Percentiles rank a stretch among this genome's conserved stretches.
Evolutionary conservation across 768 basidiomycete species (phyloP).

Genomic region (Pilatotrama ljubarskyi): DNA sequence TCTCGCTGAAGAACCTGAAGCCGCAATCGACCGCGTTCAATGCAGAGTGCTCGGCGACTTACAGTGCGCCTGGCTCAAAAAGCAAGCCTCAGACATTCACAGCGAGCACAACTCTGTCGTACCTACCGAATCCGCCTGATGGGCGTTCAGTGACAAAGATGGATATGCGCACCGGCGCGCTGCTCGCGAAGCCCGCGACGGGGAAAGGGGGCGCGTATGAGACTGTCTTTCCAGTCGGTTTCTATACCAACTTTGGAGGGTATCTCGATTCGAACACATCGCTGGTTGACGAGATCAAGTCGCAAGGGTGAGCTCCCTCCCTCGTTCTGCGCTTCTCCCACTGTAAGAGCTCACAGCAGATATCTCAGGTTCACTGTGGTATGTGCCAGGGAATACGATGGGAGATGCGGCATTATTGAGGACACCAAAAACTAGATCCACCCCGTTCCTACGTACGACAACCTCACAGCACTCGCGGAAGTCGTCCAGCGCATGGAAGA

Average conservation of each 20-base stretch:
- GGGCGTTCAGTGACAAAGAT: slow-evolving; percentile 47
- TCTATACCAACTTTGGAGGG: slow-evolving; percentile 62
- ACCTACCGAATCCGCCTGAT: slow-evolving; percentile 39
- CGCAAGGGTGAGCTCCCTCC: slow-evolving; percentile 47
- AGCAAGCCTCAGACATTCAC: slow-evolving; percentile 34
- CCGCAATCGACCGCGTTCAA: slow-evolving; percentile 34
- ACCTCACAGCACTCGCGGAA: slow-evolving; percentile 53
- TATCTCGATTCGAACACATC: slow-evolving; percentile 55
- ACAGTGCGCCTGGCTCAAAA: slow-evolving; percentile 15
- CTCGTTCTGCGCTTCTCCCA: no score
- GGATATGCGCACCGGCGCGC: slow-evolving; percentile 46
- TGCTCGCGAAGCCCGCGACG: slow-evolving; percentile 40
- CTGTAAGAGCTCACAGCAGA: no score
- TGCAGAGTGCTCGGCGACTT: slow-evolving; percentile 38
- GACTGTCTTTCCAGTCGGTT: slow-evolving; percentile 67
- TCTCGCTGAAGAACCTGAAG: slow-evolving; percentile 33
- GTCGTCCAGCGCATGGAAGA: slow-evolving; percentile 74
- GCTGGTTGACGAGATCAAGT: slow-evolving; percentile 54
- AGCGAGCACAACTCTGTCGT: slow-evolving; percentile 36
- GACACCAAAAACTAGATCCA: slow-evolving; percentile 49
- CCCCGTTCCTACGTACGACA: slow-evolving; percentile 65
- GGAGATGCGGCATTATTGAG: not conserved
- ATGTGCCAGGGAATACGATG: no score
- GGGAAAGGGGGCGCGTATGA: slow-evolving; percentile 28
- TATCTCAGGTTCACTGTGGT: slow-evolving; percentile 41